phyloP scores from a whole-genome alignment of 2,329 filamentous ascomycete genomes.

The Venturia nashicola region DNA sequence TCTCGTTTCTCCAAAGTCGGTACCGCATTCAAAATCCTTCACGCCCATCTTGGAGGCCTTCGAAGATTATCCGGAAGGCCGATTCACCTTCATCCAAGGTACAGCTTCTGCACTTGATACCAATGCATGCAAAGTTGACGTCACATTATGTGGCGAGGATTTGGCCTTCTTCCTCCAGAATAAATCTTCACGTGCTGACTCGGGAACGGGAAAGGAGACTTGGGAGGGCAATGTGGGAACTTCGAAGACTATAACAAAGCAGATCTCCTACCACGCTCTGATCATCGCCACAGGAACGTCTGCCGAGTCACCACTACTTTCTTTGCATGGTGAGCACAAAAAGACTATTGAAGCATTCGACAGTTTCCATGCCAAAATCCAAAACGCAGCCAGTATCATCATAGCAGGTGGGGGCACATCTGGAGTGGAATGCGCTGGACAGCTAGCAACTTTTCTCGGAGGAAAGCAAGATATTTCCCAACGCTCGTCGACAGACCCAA shows the following conservation, averaged over 20 bases:
- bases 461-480: not conserved
- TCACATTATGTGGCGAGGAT: slow-evolving; percentile 6
- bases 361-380: slow-evolving; percentile 18
- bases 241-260: slow-evolving; percentile 11
- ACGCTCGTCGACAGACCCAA: not conserved
- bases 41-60: slow-evolving; percentile 23
- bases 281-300: slow-evolving; percentile 26
- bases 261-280: slow-evolving; percentile 22
- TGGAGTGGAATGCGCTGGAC: slow-evolving; percentile 26
- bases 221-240: not conserved
- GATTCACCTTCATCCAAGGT: slow-evolving; percentile 26
- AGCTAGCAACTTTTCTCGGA: slow-evolving; percentile 21
- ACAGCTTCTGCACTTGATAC: slow-evolving; percentile 19
- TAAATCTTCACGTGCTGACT: not conserved
- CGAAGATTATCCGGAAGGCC: slow-evolving; percentile 20
- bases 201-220: not conserved
- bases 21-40: slow-evolving; percentile 23
- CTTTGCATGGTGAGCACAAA: slow-evolving; percentile 21
- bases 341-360: slow-evolving; percentile 22
- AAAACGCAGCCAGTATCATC: slow-evolving; percentile 21
- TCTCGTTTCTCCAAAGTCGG: slow-evolving; percentile 21
- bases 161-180: not conserved
- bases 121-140: slow-evolving; percentile 15
- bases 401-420: slow-evolving; percentile 24
- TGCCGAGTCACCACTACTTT: slow-evolving; percentile 22